Base-by-base conservation (phyloP, 768 basidiomycete species). In the Sarcomyxa edulis region DNA sequence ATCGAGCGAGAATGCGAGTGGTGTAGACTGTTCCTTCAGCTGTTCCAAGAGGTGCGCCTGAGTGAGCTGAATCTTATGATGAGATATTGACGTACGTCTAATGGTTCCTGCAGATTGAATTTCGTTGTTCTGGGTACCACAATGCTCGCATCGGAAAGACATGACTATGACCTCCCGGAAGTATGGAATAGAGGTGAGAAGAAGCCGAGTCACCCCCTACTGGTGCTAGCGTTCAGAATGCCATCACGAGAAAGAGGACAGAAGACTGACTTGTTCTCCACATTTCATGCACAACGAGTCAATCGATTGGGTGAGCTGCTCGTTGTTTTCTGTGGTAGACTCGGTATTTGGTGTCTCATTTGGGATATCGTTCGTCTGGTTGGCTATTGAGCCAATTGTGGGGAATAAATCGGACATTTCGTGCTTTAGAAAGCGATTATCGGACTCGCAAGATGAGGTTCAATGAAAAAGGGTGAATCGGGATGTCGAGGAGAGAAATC, bases 201-300 rank as follows among this genome's bases (percentile, higher is more conserved):
- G 76, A 50, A 99, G 62, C 29, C 92, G 69, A 1, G 96, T 99
- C 9, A 69, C 65, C 22, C 95, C 95, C 92, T 97, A 70, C 49
- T 59, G 44, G 35, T 39, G 20, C 44, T 43, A 37, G n/a, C n/a
- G n/a, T 37, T 29, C 49, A 53, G 44, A 57, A 51, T 46, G 36
- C 45, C 40, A 40, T 40, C 37, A 32, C 26, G 26, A 14, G 14
- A 11, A 23, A 27, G 27, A 15, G 21, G 14, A 19, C 10, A 22
- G 21, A 10, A 26, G 29, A 56, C 76, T 56, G 48, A 88, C 95
- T 76, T 97, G 84, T 60, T 97, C 78, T 30, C 76, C 72, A 54
- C 96, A 99, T 57, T 75, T 76, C 90, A 98, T 95, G 64, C 96
- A 98, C 19, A 98, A 65, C 9, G 89, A 93, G 42, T 91, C 87